Percentiles rank a stretch among this genome's conserved stretches.
Evolutionary conservation across 345 rosid species (phyloP).

Genomic region (Brassica cretica): DNA sequence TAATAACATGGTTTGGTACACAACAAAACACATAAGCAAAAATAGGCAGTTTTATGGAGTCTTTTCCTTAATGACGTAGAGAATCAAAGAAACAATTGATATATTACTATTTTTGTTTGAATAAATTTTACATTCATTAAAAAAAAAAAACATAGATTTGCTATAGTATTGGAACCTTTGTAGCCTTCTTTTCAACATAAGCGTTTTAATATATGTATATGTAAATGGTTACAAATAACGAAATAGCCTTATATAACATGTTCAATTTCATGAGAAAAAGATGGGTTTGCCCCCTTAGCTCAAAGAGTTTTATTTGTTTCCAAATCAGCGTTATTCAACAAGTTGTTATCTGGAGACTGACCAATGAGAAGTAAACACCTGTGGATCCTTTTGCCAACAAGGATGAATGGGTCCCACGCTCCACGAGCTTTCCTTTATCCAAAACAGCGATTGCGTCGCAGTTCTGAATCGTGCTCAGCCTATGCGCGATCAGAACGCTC

Average conservation of each 20-base stretch:
- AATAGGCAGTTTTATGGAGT: no score
- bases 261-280: not conserved
- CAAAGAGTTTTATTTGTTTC: not conserved
- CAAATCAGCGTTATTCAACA: not conserved
- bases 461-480: constrained; percentile 31
- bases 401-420: constrained; percentile 57
- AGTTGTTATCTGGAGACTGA: constrained; percentile 45
- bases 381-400: constrained; percentile 52
- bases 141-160: not conserved
- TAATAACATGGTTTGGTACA: no score
- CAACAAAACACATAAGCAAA: no score
- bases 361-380: constrained; percentile 58
- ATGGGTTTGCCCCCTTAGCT: not conserved
- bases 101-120: no score
- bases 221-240: not conserved
- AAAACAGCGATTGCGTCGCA: constrained; percentile 56
- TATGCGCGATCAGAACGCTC: constrained; percentile 9
- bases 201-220: not conserved
- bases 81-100: no score
- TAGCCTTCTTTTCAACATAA: not conserved
- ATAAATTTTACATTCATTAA: no score
- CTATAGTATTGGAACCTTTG: not conserved
- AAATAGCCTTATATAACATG: not conserved
- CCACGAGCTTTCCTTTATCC: constrained; percentile 51
- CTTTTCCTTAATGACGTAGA: no score